Evolutionary conservation across 2,329 filamentous ascomycete species (phyloP).

Genomic region (Bipolaris victoriae): DNA sequence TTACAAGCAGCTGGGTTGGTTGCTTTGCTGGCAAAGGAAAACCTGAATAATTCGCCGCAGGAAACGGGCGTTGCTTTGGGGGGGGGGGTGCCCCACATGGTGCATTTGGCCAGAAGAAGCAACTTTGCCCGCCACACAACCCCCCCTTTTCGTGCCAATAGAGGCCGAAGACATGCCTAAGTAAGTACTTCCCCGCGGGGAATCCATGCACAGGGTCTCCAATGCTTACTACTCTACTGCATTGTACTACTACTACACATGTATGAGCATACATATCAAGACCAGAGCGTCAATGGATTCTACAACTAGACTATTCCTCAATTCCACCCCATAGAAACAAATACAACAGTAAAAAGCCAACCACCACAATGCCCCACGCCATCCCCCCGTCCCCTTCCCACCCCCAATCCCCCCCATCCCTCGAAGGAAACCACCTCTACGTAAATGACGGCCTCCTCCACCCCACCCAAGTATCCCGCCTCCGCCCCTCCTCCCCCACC

Average conservation of each 20-base stretch:
- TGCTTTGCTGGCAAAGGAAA: constrained; percentile 2
- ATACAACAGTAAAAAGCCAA: background rate
- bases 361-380: constrained; percentile 43
- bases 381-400: constrained; percentile 14
- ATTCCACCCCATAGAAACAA: background rate
- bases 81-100: constrained; percentile 23
- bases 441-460: constrained; percentile 57
- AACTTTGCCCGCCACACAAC: constrained; percentile 15
- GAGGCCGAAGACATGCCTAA: background rate
- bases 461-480: constrained; percentile 52
- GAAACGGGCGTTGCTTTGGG: constrained; percentile 15
- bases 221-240: background rate
- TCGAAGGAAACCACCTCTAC: constrained; percentile 43
- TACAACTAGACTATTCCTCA: background rate
- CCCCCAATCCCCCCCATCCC: constrained; percentile 23
- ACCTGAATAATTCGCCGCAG: constrained; percentile 12
- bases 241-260: too few species aligned
- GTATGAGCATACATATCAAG: too few species aligned
- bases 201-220: background rate
- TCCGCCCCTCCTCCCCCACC: constrained; percentile 53
- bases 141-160: background rate
- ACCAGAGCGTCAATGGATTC: background rate
- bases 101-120: constrained; percentile 15
- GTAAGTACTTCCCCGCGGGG: background rate
- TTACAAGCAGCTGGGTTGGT: too few species aligned